These are phyloP conservation scores for Ogataea paraovalis DNA, from an alignment of 805 yeast genomes.

Conservation along the genomic window DNA sequence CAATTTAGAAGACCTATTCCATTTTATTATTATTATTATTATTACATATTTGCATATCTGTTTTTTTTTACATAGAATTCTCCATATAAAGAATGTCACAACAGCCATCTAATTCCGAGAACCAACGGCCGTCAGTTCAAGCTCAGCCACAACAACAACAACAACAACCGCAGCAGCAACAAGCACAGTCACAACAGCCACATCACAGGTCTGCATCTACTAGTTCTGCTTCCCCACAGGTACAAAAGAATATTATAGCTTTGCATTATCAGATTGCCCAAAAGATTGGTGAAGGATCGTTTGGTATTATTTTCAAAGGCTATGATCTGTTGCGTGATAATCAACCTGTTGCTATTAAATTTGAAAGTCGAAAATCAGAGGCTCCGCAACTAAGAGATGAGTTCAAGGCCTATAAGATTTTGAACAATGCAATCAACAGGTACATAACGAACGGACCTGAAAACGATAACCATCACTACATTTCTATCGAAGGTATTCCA, in stretches of 20 bases:
- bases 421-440: conserved; percentile 48
- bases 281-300: conserved; percentile 84
- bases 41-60: not conserved
- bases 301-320: conserved; percentile 83
- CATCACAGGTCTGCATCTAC: conserved; percentile 18
- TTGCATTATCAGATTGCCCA: conserved; percentile 76
- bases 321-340: conserved; percentile 61
- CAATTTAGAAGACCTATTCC: not conserved
- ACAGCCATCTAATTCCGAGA: not conserved
- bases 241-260: conserved; percentile 37
- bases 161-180: conserved; percentile 1
- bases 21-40: not conserved
- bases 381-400: conserved; percentile 84
- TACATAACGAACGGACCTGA: conserved; percentile 25
- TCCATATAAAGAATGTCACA: not conserved
- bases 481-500: conserved; percentile 60
- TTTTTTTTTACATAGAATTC: not conserved
- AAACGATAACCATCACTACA: conserved; percentile 20
- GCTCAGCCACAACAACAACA: conserved; percentile 2
- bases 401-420: conserved; percentile 69
- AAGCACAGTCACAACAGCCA: conserved; percentile 4
- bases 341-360: conserved; percentile 69
- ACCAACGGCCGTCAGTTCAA: not conserved
- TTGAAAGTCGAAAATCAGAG: conserved; percentile 75
- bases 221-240: conserved; percentile 16